A percentile compares a stretch with the other conserved stretches of the same genome.
Evolutionary conservation across 2,329 filamentous ascomycete genomes (phyloP).

Genomic region (Emmonsiellopsis sp.): DNA sequence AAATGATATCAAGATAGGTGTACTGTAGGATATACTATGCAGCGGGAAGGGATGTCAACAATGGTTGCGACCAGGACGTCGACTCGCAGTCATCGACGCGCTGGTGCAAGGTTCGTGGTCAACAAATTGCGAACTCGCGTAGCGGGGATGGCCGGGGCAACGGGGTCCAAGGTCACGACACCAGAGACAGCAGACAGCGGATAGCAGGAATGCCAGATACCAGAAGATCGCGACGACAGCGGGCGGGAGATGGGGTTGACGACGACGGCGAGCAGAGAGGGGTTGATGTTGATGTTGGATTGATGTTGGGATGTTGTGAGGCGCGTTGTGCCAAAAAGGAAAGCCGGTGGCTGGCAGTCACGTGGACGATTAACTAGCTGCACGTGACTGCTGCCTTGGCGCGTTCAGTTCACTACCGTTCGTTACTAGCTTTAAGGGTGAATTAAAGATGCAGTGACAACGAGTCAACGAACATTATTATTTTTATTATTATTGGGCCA

Average conservation of each 20-base stretch:
- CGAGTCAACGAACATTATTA: background rate
- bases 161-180: background rate
- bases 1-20: background rate
- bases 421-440: too few relatives aligned
- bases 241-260: background rate
- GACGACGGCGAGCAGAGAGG: background rate
- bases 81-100: slow-evolving; percentile 4
- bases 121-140: background rate
- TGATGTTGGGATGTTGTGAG: slow-evolving; percentile 4
- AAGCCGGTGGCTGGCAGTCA: slow-evolving; percentile 11
- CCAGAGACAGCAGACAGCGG: background rate
- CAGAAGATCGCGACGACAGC: background rate
- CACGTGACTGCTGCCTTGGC: background rate
- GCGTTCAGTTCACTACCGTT: background rate
- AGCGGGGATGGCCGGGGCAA: background rate
- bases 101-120: background rate
- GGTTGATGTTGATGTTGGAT: background rate
- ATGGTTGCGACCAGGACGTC: slow-evolving; percentile 1
- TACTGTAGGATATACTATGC: background rate
- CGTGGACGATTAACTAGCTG: background rate
- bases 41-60: background rate
- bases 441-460: background rate
- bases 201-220: background rate
- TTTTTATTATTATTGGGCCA: too few relatives aligned
- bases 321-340: slow-evolving; percentile 3